Evolutionary conservation across 441 rosid species (phyloP).

Genomic region (Capsella rubella): DNA sequence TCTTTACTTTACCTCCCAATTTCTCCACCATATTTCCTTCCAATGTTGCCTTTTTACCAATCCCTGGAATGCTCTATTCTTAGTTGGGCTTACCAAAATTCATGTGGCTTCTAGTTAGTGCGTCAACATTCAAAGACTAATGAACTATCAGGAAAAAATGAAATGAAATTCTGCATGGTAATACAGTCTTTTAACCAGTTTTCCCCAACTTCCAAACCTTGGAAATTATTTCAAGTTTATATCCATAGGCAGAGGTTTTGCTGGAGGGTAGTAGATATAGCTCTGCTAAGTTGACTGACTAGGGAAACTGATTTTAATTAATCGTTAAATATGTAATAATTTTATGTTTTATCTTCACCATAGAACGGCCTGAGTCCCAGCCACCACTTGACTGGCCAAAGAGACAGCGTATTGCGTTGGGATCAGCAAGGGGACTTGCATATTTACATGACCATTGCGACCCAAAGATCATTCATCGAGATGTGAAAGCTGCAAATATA

Average conservation of each 20-base stretch:
- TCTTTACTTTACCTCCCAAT: constrained; percentile 11
- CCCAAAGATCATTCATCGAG: constrained; percentile 82
- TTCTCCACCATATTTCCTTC: background rate
- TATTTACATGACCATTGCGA: constrained; percentile 80
- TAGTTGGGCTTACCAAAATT: background rate
- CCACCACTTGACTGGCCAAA: constrained; percentile 64
- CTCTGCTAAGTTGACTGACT: background rate
- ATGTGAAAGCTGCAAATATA: constrained; percentile 83
- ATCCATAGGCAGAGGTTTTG: background rate
- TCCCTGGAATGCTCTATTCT: background rate
- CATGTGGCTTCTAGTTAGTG: background rate
- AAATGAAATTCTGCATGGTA: constrained; percentile 1
- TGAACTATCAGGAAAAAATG: background rate
- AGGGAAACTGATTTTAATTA: background rate
- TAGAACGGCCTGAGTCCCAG: constrained; percentile 64
- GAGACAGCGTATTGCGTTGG: constrained; percentile 66
- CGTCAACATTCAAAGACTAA: background rate
- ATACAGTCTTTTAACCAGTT: background rate
- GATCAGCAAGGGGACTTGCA: constrained; percentile 80
- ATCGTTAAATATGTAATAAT: constrained; percentile 24
- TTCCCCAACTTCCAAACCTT: background rate
- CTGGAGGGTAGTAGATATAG: constrained; percentile 3
- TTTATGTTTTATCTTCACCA: constrained; percentile 35
- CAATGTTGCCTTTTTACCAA: background rate
- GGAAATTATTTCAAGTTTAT: background rate